Evolutionary conservation across 2,329 filamentous ascomycete species (phyloP), one percentile per base, ranked within the genome.

Genomic region (Ilyonectria sp.): DNA sequence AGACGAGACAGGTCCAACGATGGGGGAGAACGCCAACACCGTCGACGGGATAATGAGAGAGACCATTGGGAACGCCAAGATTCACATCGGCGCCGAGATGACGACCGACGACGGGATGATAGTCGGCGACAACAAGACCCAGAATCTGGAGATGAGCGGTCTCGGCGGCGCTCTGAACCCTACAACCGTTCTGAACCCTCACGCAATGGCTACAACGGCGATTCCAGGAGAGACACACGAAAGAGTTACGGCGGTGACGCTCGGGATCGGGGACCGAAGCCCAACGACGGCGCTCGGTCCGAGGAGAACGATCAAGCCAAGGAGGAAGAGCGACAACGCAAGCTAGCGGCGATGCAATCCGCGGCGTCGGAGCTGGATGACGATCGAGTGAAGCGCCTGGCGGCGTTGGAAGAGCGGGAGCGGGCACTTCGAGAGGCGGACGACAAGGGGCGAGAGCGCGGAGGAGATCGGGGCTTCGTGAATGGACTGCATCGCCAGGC

Each of bases 311-410:
- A 74, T 9, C 68, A 72, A 17, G 79, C 81, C 4, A 79, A 78
- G 7, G 86, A 86, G 21, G 87, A 89, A 23, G 90, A 92, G 69
- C 85, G 86, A n/a, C 89, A 90, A 13, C 86, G 87, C 26, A 93
- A 90, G 77, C 81, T 94, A 19, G 92, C 90, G 17, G 91, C 90
- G 9, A 94, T 94, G 92, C 91, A 93, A 78, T 86, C 87, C 19
- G 91, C 90, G 31, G 92, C 92, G 5, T 86, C 85, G 1, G 89
- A 92, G 11, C 83, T 97, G 54, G 93, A 95, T 73, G 77, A 84
- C n/a, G 90, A 92, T 72, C 90, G 94, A 35, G 88, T 89, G 70
- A 86, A 87, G 66, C 88, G 94, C 26, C 83, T 97, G 10, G 88
- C 89, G 0, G 89, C 89, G 1, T 82, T 95, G 19, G 90, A 89